Evolutionary conservation across 2,329 filamentous ascomycete species (phyloP).

Genomic region (Pseudopithomyces maydicus): DNA sequence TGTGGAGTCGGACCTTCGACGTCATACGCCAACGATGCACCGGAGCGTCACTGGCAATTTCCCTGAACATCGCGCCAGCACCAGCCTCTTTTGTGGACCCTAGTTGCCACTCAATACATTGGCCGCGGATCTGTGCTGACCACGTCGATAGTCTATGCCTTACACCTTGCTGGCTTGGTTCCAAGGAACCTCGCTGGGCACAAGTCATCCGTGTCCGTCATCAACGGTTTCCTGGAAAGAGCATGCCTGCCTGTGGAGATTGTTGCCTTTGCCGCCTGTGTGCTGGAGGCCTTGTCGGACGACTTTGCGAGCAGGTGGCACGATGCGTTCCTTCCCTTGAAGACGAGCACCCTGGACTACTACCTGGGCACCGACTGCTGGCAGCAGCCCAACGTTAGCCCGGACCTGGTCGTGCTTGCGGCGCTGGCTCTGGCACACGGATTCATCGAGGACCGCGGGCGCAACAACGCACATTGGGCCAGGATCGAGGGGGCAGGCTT

Average conservation of each 20-base stretch:
- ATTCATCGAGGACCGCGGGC: constrained; percentile 39
- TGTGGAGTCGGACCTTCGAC: not conserved
- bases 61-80: constrained; percentile 10
- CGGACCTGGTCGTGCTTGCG: constrained; percentile 44
- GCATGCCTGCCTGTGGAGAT: constrained; percentile 40
- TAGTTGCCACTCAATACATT: constrained; percentile 14
- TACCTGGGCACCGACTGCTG: constrained; percentile 22
- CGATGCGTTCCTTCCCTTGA: constrained; percentile 24
- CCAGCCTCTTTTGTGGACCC: not conserved
- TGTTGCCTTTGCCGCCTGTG: constrained; percentile 45
- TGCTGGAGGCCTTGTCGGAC: constrained; percentile 42
- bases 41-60: not conserved
- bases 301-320: constrained; percentile 41
- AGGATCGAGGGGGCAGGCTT: constrained; percentile 26
- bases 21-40: constrained; percentile 3
- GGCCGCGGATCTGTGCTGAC: constrained; percentile 21
- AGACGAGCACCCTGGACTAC: constrained; percentile 18
- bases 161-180: constrained; percentile 43
- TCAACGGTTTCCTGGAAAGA: constrained; percentile 36
- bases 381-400: constrained; percentile 21
- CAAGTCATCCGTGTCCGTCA: constrained; percentile 29
- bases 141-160: constrained; percentile 37
- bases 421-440: constrained; percentile 42
- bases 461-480: constrained; percentile 41
- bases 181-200: constrained; percentile 38